These are phyloP conservation scores for Orbilia brochopaga DNA, from an alignment of 2,329 filamentous ascomycete genomes.

Conservation along the genomic window DNA sequence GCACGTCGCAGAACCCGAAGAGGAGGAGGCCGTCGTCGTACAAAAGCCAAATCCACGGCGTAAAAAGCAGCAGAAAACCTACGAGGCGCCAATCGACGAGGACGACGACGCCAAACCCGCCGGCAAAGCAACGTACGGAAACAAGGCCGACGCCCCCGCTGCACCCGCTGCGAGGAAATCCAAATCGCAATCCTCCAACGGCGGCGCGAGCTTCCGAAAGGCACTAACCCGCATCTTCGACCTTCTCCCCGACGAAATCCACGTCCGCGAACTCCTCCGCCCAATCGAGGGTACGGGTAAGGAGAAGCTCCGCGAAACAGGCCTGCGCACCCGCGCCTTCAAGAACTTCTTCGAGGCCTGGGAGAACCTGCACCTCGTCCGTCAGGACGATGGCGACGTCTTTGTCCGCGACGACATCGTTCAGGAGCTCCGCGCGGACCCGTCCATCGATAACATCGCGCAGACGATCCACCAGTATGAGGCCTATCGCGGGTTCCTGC, in stretches of 20 bases:
- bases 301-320: constrained; percentile 58
- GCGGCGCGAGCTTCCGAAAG: constrained; percentile 44
- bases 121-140: constrained; percentile 41
- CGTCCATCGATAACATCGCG: constrained; percentile 53
- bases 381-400: constrained; percentile 57
- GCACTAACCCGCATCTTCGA: constrained; percentile 55
- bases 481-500: constrained; percentile 59
- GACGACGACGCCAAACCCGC: constrained; percentile 20
- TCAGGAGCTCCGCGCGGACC: constrained; percentile 57
- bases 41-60: constrained; percentile 30
- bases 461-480: constrained; percentile 60
- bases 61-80: constrained; percentile 29
- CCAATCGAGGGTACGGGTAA: constrained; percentile 59
- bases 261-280: constrained; percentile 57
- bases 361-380: constrained; percentile 57
- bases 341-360: constrained; percentile 59
- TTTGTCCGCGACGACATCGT: constrained; percentile 59
- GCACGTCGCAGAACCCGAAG: constrained; percentile 11
- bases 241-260: constrained; percentile 56
- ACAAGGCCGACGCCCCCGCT: constrained; percentile 10
- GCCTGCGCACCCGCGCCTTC: constrained; percentile 59
- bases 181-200: constrained; percentile 1
- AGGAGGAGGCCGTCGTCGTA: constrained; percentile 26
- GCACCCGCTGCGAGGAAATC: constrained; percentile 2
- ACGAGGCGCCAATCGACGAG: constrained; percentile 20